Evolutionary conservation across 306 rosid species (phyloP).

Genomic region (Luffa aegyptiaca): DNA sequence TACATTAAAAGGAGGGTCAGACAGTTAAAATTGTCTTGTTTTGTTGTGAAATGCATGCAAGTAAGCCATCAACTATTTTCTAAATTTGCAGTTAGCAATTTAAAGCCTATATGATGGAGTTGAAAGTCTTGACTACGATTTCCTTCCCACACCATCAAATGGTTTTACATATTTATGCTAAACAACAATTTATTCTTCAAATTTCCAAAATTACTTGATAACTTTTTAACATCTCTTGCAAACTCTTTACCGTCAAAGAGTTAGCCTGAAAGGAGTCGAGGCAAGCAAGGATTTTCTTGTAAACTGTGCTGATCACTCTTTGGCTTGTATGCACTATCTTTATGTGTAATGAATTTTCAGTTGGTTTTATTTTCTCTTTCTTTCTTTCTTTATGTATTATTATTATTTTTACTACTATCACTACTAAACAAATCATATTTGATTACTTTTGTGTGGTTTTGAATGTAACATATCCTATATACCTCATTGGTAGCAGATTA

Average conservation of each 20-base stretch:
- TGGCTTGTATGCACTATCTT: background rate
- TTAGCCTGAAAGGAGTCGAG: background rate
- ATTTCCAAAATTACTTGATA: background rate
- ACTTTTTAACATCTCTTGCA: background rate
- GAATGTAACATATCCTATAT: background rate
- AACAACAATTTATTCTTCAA: background rate
- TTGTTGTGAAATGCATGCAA: background rate
- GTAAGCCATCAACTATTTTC: background rate
- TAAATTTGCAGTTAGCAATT: background rate
- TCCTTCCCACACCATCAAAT: background rate
- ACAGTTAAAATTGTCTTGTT: background rate
- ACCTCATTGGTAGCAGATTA: background rate
- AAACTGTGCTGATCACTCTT: background rate
- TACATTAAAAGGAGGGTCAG: background rate
- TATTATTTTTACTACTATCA: no score
- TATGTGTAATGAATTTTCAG: background rate
- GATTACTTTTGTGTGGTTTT: background rate
- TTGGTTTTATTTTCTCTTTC: background rate
- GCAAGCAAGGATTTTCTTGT: background rate
- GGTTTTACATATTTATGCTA: background rate
- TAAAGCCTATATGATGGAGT: background rate
- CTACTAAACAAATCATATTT: background rate
- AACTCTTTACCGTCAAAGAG: background rate
- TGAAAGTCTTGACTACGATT: background rate
- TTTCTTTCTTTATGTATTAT: background rate